phyloP scores from a whole-genome alignment of 2,329 filamentous ascomycete species.

The Zymoseptoria ardabiliae region DNA sequence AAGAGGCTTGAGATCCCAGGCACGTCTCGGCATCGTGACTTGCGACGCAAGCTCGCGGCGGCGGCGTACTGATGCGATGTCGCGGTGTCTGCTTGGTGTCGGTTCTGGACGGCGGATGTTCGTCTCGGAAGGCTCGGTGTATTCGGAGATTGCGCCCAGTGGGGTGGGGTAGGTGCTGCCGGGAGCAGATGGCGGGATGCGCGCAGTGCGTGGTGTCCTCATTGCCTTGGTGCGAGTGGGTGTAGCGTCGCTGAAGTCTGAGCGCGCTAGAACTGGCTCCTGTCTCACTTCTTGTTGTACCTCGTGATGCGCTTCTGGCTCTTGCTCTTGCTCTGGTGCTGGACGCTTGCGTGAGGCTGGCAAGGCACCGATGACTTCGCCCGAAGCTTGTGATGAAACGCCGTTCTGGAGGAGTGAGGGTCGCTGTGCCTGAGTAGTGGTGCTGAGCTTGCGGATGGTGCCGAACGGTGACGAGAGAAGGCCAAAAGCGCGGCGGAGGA shows the following conservation, averaged over 20 bases:
- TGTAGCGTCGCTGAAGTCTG: neutral
- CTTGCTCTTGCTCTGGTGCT: conserved; percentile 13
- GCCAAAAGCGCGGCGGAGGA: conserved; percentile 2
- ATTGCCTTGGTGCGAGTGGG: conserved; percentile 2
- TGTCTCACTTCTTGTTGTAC: neutral
- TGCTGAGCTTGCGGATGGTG: neutral
- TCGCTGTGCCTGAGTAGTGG: conserved; percentile 1
- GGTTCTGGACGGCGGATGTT: conserved; percentile 3
- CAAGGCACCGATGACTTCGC: conserved; percentile 7
- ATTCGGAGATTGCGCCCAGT: conserved; percentile 21
- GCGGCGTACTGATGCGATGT: neutral
- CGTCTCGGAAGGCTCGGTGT: conserved; percentile 16
- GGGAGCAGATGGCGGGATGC: conserved; percentile 1
- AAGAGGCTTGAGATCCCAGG: conserved; percentile 9
- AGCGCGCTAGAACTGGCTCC: neutral
- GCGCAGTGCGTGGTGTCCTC: conserved; percentile 6
- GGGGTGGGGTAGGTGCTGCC: conserved; percentile 9
- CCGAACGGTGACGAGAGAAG: conserved; percentile 1
- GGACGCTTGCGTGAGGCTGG: conserved; percentile 19
- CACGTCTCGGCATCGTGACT: conserved; percentile 4
- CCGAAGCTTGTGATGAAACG: neutral
- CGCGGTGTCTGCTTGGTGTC: conserved; percentile 5
- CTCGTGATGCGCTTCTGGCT: conserved; percentile 6
- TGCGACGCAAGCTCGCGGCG: conserved; percentile 6
- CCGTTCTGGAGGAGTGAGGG: conserved; percentile 4